phyloP scores from a whole-genome alignment of 164 flowering plant genomes.

The Cinnamomum chago region DNA sequence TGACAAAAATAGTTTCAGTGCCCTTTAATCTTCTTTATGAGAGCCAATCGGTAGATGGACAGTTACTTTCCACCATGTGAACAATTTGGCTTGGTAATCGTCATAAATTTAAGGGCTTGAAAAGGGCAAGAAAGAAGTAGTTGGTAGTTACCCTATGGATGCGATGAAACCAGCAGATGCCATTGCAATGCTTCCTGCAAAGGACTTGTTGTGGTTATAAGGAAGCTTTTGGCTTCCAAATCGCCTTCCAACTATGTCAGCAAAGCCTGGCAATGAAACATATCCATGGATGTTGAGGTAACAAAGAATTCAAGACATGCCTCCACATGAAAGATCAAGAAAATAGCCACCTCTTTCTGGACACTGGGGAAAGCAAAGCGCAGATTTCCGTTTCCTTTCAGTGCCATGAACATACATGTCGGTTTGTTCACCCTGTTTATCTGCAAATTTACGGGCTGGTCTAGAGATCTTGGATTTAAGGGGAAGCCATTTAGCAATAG shows the following conservation, averaged over 20 bases:
- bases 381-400: background rate
- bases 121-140: background rate
- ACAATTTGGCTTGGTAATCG: background rate
- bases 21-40: too few relatives aligned
- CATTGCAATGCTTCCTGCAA: slow-evolving; percentile 80
- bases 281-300: background rate
- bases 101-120: background rate
- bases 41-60: too few relatives aligned
- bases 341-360: background rate
- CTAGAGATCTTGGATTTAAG: too few relatives aligned
- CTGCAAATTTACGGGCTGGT: background rate
- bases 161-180: slow-evolving; percentile 68
- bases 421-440: background rate
- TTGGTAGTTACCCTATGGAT: slow-evolving; percentile 45
- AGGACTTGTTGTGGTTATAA: slow-evolving; percentile 66
- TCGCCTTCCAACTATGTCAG: slow-evolving; percentile 84
- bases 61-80: too few relatives aligned
- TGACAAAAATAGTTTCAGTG: too few relatives aligned
- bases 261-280: slow-evolving; percentile 45
- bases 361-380: background rate
- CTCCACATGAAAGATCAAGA: background rate
- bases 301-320: background rate
- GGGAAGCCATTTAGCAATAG: too few relatives aligned
- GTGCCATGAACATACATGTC: background rate
- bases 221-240: slow-evolving; percentile 71